Base-by-base conservation (phyloP, 257 asterid genomes). In the Ocimum tenuiflorum region DNA sequence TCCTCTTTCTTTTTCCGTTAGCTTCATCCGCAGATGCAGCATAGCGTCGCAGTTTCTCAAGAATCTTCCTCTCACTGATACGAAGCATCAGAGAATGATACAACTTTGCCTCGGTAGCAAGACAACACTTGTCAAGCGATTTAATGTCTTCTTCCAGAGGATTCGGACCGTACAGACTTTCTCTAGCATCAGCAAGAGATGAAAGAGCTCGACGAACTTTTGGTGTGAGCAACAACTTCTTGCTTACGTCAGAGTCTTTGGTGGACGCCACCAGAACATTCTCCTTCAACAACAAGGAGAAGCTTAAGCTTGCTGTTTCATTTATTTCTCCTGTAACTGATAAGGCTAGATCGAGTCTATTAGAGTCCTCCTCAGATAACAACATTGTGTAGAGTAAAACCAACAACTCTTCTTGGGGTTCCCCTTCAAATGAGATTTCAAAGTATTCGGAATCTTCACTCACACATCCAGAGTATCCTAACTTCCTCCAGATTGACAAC, bases 51-150 rank as follows among this genome's bases (percentile, higher is more conserved):
- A 89, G 84, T 65, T 80, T 91, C 50, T 79, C 76, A n/a, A 89
- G 77, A 61, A 89, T 89, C 72, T 70, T 89, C 82, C 97, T 91
- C 81, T 89, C 98, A 22, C 94, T 80, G 27, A 85, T 73, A 45
- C 98, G 97, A 48, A 91, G 85, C 81, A 75, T 59, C 81, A 81
- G 66, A 12, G 96, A 85, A 70, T 91, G 81, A 71, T 79, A 82
- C 65, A 70, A 23, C 63, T 84, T 87, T 11, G 83, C 77, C 43
- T 85, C 83, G 43, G 60, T 73, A 35, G 45, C 60, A 38, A 9
- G 67, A 65, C 80, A 79, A 48, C 88, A 73, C 63, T 65, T 73
- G 9, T 75, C 63, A 51, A 81, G 56, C 51, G 74, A 69, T 74
- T 74, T 61, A 15, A 76, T 63, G 72, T 91, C 97, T 48, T 82